These are phyloP conservation scores for Suillus subalutaceus DNA, from an alignment of 768 basidiomycete genomes.

Conservation along the genomic window DNA sequence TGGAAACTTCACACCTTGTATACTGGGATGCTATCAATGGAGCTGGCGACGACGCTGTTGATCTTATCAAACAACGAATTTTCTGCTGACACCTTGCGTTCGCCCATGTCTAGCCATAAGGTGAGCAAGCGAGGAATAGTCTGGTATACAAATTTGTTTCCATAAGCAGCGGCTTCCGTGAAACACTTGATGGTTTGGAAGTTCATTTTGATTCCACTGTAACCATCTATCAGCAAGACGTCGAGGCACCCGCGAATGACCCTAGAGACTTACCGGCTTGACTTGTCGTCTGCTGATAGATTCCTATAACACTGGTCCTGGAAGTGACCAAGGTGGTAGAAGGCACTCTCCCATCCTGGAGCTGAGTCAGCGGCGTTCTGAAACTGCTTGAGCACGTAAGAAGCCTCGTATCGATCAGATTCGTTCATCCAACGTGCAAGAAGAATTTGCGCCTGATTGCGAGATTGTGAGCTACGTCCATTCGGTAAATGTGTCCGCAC, in stretches of 20 bases:
- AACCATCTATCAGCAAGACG: slow-evolving; percentile 3
- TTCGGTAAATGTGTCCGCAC: slow-evolving; percentile 37
- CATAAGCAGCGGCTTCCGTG: slow-evolving; percentile 69
- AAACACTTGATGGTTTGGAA: slow-evolving; percentile 68
- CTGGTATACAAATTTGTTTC: slow-evolving; percentile 96
- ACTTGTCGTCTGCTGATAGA: slow-evolving; percentile 55
- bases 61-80: slow-evolving; percentile 54
- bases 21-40: slow-evolving; percentile 63
- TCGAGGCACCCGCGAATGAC: not conserved
- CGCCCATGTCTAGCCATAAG: slow-evolving; percentile 93
- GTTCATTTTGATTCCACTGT: slow-evolving; percentile 67
- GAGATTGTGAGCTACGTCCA: slow-evolving; percentile 8
- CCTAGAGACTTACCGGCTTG: slow-evolving; percentile 40
- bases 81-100: slow-evolving; percentile 35
- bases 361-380: slow-evolving; percentile 50
- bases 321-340: slow-evolving; percentile 86
- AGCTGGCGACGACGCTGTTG: slow-evolving; percentile 54
- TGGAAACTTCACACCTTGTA: slow-evolving; percentile 67
- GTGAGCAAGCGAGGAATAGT: slow-evolving; percentile 93
- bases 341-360: slow-evolving; percentile 76
- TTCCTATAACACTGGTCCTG: slow-evolving; percentile 77
- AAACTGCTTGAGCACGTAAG: slow-evolving; percentile 63
- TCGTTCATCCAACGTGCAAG: slow-evolving; percentile 94
- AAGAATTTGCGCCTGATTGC: slow-evolving; percentile 67
- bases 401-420: slow-evolving; percentile 75